Base-by-base conservation (phyloP, 1,284 basidiomycete genomes). In the Irpex lacteus region DNA sequence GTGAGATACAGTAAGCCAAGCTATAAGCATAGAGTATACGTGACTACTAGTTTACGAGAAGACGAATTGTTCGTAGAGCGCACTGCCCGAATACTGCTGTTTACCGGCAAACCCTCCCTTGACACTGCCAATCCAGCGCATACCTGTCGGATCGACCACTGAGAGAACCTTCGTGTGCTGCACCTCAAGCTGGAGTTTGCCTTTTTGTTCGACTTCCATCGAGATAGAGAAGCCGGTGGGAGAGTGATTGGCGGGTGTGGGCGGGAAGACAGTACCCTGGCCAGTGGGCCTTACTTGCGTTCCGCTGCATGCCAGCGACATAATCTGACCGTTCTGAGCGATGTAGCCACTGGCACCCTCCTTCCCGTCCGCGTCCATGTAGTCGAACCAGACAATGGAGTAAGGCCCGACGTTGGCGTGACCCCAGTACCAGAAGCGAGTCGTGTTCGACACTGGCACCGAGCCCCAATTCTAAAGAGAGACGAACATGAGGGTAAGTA, bases 351-450 rank as follows among this genome's bases (percentile, higher is more conserved):
- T 66, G 21, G 15, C 50, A 34, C 60, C 60, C 38, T 66, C 65
- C 6, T 34, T 36, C 3, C 65, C 65, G 40, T 62, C 52, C 11
- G 60, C 49, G 3, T 49, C 54, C 40, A 66, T 53, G 36, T 55
- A 61, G 56, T 66, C 65, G 38, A 66, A 66, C 65, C 65, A 66
- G 6, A 66, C 65, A 50, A 63, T 19, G 11, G 65, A 66, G 52
- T 60, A 61, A 7, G 53, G 54, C 6, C 65, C 65, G 4, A 66
- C 59, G 15, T 59, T 55, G 9, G 65, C 62, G 36, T 63, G 65
- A 6, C 65, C 65, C 65, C 65, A 66, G 60, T 66, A 66, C 65
- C 65, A 66, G 15, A 59, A 63, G 13, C 59, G 54, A 11, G 60
- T 32, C 1, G 56, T 40, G 3, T 37, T 60, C 9, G 58, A 32